phyloP scores from a whole-genome alignment of 1,284 basidiomycete genomes.

The Microbotryum saponariae region DNA sequence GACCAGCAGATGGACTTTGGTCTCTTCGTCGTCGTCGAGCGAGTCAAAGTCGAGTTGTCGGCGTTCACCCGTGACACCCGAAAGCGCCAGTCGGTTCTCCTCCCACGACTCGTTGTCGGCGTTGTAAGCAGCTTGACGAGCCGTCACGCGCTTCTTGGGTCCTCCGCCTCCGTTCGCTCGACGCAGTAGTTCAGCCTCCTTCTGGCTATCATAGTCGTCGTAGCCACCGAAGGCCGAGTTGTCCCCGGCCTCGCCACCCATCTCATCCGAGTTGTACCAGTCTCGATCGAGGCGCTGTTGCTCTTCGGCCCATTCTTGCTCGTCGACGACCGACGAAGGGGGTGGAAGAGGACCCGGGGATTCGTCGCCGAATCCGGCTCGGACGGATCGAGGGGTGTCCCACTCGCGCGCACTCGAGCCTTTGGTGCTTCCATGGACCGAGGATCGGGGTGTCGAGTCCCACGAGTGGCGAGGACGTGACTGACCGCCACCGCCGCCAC shows the following conservation, averaged over 20 bases:
- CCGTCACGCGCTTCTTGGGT: constrained; percentile 69
- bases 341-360: constrained; percentile 29
- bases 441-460: constrained; percentile 32
- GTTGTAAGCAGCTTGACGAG: constrained; percentile 89
- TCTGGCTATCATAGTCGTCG: constrained; percentile 58
- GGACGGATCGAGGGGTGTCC: constrained; percentile 55
- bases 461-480: constrained; percentile 15
- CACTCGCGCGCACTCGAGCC: constrained; percentile 44
- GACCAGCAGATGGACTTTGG: constrained; percentile 90
- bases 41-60: constrained; percentile 74
- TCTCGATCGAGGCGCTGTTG: constrained; percentile 79
- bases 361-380: constrained; percentile 30
- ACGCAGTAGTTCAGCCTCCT: constrained; percentile 68
- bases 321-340: constrained; percentile 16
- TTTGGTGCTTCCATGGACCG: constrained; percentile 1
- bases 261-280: constrained; percentile 88
- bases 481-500: background rate
- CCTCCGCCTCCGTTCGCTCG: constrained; percentile 58
- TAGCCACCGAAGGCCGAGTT: constrained; percentile 90
- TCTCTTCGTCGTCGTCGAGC: constrained; percentile 79
- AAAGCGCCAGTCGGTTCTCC: constrained; percentile 91
- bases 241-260: constrained; percentile 79
- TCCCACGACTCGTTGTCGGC: constrained; percentile 98
- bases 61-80: constrained; percentile 75
- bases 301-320: constrained; percentile 83